Conservation (phyloP, 805 yeast genomes). For the Candida palmyrensis region DNA sequence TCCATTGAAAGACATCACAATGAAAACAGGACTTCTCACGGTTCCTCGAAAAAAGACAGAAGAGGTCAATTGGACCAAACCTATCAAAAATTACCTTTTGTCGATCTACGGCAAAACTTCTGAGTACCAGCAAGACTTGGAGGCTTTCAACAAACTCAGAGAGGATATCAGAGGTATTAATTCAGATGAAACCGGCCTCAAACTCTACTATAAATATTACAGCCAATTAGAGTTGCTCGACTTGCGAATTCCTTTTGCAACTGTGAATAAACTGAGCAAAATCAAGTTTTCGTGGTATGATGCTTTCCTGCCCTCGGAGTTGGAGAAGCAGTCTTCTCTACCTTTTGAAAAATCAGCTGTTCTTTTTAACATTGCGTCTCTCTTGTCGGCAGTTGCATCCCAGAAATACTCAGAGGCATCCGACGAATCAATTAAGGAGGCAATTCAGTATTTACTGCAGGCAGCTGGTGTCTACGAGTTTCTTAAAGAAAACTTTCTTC, state of each 20-base stretch:
- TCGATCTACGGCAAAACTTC: slow-evolving; percentile 58
- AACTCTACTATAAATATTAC: slow-evolving; percentile 62
- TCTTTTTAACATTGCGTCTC: slow-evolving; percentile 71
- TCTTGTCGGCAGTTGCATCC: slow-evolving; percentile 48
- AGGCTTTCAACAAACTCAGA: slow-evolving; percentile 52
- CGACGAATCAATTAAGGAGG: slow-evolving; percentile 47
- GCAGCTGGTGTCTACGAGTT: slow-evolving; percentile 75
- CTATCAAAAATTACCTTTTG: slow-evolving; percentile 53
- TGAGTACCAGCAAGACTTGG: slow-evolving; percentile 55
- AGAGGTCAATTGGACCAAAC: slow-evolving; percentile 60
- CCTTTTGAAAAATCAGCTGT: slow-evolving; percentile 88
- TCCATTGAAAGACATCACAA: too few relatives aligned
- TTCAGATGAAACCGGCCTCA: slow-evolving; percentile 42
- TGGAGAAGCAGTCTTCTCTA: slow-evolving; percentile 66
- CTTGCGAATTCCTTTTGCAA: slow-evolving; percentile 63
- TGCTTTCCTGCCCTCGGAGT: slow-evolving; percentile 46
- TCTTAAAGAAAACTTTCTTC: slow-evolving; percentile 74
- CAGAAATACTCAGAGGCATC: slow-evolving; percentile 23
- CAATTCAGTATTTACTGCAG: slow-evolving; percentile 59
- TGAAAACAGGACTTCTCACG: slow-evolving; percentile 22
- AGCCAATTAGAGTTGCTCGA: slow-evolving; percentile 79
- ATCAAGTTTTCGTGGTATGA: slow-evolving; percentile 77
- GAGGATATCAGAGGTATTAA: slow-evolving; percentile 53
- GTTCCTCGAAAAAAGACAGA: slow-evolving; percentile 42
- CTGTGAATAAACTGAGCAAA: slow-evolving; percentile 38